Conservation (phyloP, 2,329 filamentous ascomycete species). For the Colletotrichum limetticola region DNA sequence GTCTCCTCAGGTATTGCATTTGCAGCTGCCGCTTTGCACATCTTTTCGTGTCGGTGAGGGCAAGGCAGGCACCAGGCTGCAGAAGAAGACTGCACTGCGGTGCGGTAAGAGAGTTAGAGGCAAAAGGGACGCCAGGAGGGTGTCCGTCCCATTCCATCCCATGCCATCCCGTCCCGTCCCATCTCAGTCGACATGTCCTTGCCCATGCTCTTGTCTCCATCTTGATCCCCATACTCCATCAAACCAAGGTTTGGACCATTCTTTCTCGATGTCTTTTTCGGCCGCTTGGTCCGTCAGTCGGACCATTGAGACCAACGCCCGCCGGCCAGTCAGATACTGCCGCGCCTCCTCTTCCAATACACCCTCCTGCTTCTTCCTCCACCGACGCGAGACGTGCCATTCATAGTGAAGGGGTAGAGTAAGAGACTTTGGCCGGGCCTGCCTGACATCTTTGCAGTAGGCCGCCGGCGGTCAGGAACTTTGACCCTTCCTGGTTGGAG, state of each 20-base stretch:
- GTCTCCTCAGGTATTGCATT: neutral
- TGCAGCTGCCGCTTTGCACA: neutral
- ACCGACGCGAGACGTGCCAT: slow-evolving; percentile 14
- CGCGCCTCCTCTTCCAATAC: slow-evolving; percentile 9
- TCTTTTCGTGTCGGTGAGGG: slow-evolving; percentile 8
- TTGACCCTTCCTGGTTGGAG: neutral
- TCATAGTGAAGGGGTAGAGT: neutral
- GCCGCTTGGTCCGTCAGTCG: slow-evolving; percentile 5
- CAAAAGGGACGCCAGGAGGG: neutral
- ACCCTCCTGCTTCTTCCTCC: slow-evolving; percentile 2
- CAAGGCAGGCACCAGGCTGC: neutral
- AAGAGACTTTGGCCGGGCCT: neutral
- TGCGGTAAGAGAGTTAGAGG: neutral
- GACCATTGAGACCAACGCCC: slow-evolving; percentile 2
- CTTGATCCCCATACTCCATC: slow-evolving; percentile 29
- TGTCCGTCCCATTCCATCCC: slow-evolving; percentile 11
- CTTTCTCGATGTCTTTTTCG: slow-evolving; percentile 4
- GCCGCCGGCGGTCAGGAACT: slow-evolving; percentile 2
- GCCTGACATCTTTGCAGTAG: slow-evolving; percentile 1
- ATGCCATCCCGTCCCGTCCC: slow-evolving; percentile 5
- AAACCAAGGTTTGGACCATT: slow-evolving; percentile 23
- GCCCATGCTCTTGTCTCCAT: slow-evolving; percentile 25
- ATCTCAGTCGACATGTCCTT: slow-evolving; percentile 19
- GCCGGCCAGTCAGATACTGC: slow-evolving; percentile 18
- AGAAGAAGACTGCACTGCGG: neutral